Base-by-base conservation (phyloP, 2,329 filamentous ascomycete species). In the Sarocladium kiliense region DNA sequence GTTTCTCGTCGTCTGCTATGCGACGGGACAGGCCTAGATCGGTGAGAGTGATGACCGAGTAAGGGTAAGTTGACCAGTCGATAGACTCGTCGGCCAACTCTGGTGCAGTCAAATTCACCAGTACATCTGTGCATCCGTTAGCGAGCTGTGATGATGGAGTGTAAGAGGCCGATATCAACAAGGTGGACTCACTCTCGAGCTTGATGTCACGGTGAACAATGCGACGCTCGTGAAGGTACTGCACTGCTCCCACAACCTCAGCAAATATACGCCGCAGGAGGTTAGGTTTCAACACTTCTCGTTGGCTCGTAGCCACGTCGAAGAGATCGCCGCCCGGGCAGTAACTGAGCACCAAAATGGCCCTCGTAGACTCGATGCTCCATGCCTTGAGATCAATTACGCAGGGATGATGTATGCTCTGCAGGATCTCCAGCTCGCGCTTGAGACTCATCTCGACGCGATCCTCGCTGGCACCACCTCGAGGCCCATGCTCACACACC, bases 181-280 rank as follows among this genome's bases (percentile, higher is more conserved):
- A 30, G 10, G 23, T 3, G 7, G 4, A 27, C 86, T 73, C 80
- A 94, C 89, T 82, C 77, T 99, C 94, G 57, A 99, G 85, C 74
- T 99, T 99, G 71, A 99, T 95, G 70, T 99, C 94, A 58, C 94
- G 85, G 68, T 99, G 94, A 54, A 97, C 93, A 66, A 99, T 96
- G 62, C 84, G 86, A 63, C 89, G 78, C 54, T 83, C 77, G 70
- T 99, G 94, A 50, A 99, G 76, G 73, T 97, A 97, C 56, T 80
- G 82, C 34, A 96, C 87, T 0, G 93, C 94, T 58, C 83, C 86
- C 23, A 97, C 86, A 59, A 97, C 71, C 69, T 99, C 94, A 14
- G 92, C 81, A 70, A 97, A 97, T 56, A 97, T 91, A 53, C 94
- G 84, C 60, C 90, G 82, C 50, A 97, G 78, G 45, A 97, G 74